Base-by-base conservation (phyloP, 805 yeast genomes). In the Wickerhamiella siamensis region DNA sequence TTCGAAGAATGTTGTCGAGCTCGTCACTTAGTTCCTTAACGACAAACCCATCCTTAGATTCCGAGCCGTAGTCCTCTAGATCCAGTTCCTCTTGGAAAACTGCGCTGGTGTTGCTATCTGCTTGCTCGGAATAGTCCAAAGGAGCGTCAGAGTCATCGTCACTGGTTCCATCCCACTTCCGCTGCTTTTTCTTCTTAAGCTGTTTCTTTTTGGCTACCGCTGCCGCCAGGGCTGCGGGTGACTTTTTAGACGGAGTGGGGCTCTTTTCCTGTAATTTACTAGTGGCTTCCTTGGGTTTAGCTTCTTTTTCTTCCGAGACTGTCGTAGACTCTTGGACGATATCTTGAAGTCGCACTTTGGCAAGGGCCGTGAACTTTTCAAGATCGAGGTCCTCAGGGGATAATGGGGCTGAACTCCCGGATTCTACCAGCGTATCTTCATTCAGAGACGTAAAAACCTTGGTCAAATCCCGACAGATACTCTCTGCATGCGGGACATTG, bases 1-100 rank as follows among this genome's bases (percentile, higher is more conserved):
- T 56, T 22, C 50, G 41, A 16, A 73, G 51, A 20, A 69, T 61
- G n/a, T 58, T 56, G 21, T 67, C 60, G 47, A 72, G 67, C 43
- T 72, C 75, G 35, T 64, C 69, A 35, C 75, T 74, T 27, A 80
- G 65, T 48, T 79, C 84, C 42, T 66, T 74, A 10, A 80, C 75
- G 33, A 79, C 56, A 52, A 79, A 79, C n/a, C 86, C 87, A 2
- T 64, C 50, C 42, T 62, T 61, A 24, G 66, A 62, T 38, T 61
- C 56, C 4, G 61, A 44, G 12, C 77, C 77, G 50, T 67, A 69
- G 22, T 54, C 59, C 6, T 41, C 49, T 9, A 50, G 54, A 15
- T 44, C 35, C 8, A 50, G 20, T 5, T 44, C 27, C 19, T 17
- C 49, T 19, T 54, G 54, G n/a, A 47, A 52, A 15, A 59, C 63